Percentiles rank a stretch among this genome's conserved stretches.
These are phyloP conservation scores for Colletotrichum cuscutae DNA, from an alignment of 2,329 filamentous ascomycete genomes.

Conservation along the genomic window DNA sequence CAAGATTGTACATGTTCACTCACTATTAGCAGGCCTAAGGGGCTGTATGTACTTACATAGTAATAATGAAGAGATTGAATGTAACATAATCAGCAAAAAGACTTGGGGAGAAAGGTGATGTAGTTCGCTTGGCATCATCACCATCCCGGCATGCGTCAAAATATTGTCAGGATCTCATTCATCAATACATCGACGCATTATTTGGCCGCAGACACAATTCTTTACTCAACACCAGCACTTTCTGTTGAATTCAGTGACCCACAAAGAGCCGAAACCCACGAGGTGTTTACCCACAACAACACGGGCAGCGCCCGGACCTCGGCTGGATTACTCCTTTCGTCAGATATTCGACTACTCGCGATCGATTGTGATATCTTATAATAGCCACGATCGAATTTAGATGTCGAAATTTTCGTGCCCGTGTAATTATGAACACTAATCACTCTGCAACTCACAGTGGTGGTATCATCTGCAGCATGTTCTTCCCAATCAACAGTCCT, in stretches of 20 bases:
- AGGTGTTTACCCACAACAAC: not conserved
- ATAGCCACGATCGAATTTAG: not conserved
- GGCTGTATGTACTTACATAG: not conserved
- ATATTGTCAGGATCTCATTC: too few species aligned
- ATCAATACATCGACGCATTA: too few species aligned
- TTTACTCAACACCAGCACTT: not conserved
- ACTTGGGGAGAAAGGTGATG: too few species aligned
- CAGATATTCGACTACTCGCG: not conserved
- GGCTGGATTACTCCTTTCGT: not conserved
- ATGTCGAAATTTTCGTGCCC: not conserved
- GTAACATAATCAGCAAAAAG: too few species aligned
- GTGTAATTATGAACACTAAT: too few species aligned
- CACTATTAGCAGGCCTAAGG: not conserved
- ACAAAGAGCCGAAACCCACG: constrained; percentile 1
- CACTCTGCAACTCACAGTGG: too few species aligned
- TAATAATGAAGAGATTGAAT: not conserved
- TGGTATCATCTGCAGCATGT: not conserved
- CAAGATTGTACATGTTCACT: too few species aligned
- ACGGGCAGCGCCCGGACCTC: not conserved
- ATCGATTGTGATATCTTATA: not conserved
- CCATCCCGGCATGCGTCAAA: too few species aligned
- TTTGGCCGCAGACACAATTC: not conserved
- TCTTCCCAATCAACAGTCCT: too few species aligned
- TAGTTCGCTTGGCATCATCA: too few species aligned
- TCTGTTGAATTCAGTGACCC: constrained; percentile 1